Base-by-base conservation (phyloP, 495 filamentous ascomycete species). In the Neurospora sp. region DNA sequence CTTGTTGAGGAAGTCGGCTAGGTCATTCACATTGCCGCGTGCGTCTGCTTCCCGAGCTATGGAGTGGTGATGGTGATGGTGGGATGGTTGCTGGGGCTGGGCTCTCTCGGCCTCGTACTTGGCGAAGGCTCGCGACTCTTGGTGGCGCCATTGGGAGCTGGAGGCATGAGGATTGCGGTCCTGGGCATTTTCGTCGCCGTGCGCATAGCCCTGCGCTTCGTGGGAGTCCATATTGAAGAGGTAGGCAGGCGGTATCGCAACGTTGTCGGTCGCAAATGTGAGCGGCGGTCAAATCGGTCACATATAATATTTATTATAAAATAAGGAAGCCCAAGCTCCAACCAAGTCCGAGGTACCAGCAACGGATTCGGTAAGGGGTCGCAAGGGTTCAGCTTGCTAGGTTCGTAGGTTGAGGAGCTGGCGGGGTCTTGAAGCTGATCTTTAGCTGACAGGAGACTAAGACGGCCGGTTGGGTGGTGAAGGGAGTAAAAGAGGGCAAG, bases 1-100 rank as follows among this genome's bases (percentile, higher is more conserved):
- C 39, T 77, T 79, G 74, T 88, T 87, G 8, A 88, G 76, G 69
- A 86, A 87, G 71, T 84, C 77, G 73, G 85, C 83, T 7, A 88
- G 82, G 39, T 86, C 84, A 69, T 73, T 76, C 59, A 84, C 84
- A 53, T 78, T 75, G 27, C 74, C 72, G 70, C 74, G 80, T n/a
- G 81, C 76, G 69, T 81, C 79, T 61, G 83, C 78, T 22, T 83
- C 84, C 69, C 83, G 81, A 3, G 84, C 80, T 6, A 78, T 45
- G n/a, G 76, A 76, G 68, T 74, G 71, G 3, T 78, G 61, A 16
- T 71, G 71, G 16, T 41, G 72, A 14, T 71, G 71, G 31, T 76
- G 80, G 65, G 83, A 80, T 20, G 76, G 80, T 10, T 69, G 70
- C 42, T 35, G 44, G 59, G n/a, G 37, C 37, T 41, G 31, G 10